phyloP scores from a whole-genome alignment of 495 filamentous ascomycete species.

The Bacidia rubella region DNA sequence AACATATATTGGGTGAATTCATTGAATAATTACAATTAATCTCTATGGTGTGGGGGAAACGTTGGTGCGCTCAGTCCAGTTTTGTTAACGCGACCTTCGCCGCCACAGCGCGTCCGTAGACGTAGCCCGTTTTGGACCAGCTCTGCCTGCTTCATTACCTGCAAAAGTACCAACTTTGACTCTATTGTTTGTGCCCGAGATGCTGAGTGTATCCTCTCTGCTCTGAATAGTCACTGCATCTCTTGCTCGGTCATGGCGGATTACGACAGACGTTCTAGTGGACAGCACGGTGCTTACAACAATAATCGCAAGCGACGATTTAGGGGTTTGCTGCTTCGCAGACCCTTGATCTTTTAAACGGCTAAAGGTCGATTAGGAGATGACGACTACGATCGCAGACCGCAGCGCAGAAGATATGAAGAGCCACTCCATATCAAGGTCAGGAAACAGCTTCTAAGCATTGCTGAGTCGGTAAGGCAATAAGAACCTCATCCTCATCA shows the following conservation, averaged over 20 bases:
- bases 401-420: slow-evolving; percentile 65
- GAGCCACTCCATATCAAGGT: slow-evolving; percentile 63
- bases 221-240: too few relatives aligned
- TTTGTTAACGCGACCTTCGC: too few relatives aligned
- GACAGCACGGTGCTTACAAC: slow-evolving; percentile 40
- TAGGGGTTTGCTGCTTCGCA: slow-evolving; percentile 30
- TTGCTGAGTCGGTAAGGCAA: slow-evolving; percentile 64
- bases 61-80: too few relatives aligned
- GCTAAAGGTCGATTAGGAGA: slow-evolving; percentile 43
- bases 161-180: too few relatives aligned
- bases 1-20: too few relatives aligned
- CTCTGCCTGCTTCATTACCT: too few relatives aligned
- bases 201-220: too few relatives aligned
- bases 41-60: too few relatives aligned
- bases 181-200: too few relatives aligned
- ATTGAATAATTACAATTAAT: too few relatives aligned
- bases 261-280: slow-evolving; percentile 49
- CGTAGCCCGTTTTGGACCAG: too few relatives aligned
- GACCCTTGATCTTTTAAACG: neutral
- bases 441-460: slow-evolving; percentile 63
- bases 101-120: too few relatives aligned
- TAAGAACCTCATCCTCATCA: neutral
- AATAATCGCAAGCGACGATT: slow-evolving; percentile 53
- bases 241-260: slow-evolving; percentile 65
- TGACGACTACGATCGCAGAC: slow-evolving; percentile 58